phyloP scores from a whole-genome alignment of 1,284 basidiomycete genomes.

The Neonothopanus nambi region DNA sequence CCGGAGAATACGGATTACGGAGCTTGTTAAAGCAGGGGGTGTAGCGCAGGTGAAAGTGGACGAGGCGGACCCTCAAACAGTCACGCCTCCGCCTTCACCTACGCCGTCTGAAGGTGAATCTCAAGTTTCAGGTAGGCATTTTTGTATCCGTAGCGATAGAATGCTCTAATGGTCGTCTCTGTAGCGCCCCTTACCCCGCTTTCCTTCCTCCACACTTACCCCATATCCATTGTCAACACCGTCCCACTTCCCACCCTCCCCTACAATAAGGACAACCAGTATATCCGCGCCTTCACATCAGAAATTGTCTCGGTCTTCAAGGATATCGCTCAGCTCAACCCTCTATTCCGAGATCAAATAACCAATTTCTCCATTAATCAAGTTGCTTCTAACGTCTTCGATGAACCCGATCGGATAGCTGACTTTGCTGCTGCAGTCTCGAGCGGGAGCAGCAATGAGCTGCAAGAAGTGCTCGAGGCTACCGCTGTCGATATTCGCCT shows the following conservation, averaged over 20 bases:
- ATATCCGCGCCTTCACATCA: conserved; percentile 94
- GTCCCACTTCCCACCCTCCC: conserved; percentile 82
- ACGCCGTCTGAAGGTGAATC: conserved; percentile 29
- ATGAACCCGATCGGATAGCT: conserved; percentile 97
- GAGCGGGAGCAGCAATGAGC: conserved; percentile 86
- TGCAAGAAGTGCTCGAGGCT: conserved; percentile 93
- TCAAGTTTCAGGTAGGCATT: background rate
- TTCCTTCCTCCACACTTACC: conserved; percentile 88
- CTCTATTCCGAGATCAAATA: conserved; percentile 97
- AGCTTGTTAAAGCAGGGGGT: conserved; percentile 73
- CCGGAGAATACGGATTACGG: conserved; percentile 88
- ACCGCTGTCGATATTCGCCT: conserved; percentile 87
- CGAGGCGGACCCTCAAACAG: conserved; percentile 47
- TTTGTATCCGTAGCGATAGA: no score
- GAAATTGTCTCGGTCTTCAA: conserved; percentile 99
- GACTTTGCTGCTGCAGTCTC: conserved; percentile 98
- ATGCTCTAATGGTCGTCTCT: background rate
- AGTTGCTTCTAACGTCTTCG: conserved; percentile 95
- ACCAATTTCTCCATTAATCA: conserved; percentile 97
- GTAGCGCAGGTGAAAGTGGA: conserved; percentile 30
- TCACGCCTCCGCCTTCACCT: conserved; percentile 49
- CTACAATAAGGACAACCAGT: conserved; percentile 92
- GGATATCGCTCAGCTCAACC: conserved; percentile 96
- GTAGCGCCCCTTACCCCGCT: conserved; percentile 46
- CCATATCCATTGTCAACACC: conserved; percentile 90